Evolutionary conservation across 441 rosid genomes (phyloP).

Genomic region (Eugenia klotzschiana): DNA sequence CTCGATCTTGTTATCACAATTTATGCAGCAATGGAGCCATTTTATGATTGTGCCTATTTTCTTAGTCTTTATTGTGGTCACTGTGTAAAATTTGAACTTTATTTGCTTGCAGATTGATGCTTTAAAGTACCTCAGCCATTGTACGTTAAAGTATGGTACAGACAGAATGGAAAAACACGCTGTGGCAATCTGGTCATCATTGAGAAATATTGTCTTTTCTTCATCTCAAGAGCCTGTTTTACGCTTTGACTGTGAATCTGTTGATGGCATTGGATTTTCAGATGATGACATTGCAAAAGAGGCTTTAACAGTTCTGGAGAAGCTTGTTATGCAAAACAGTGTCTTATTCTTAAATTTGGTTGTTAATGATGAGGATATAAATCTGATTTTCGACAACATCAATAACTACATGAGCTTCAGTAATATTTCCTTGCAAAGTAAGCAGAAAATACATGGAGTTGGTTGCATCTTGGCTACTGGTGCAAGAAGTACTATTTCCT

Average conservation of each 20-base stretch:
- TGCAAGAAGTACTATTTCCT: conserved; percentile 42
- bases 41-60: background rate
- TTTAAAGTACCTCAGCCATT: conserved; percentile 49
- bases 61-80: conserved; percentile 4
- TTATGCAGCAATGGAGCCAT: background rate
- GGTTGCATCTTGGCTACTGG: conserved; percentile 54
- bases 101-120: conserved; percentile 60
- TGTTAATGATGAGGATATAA: conserved; percentile 48
- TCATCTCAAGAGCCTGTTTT: conserved; percentile 25
- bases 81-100: conserved; percentile 7
- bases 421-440: conserved; percentile 38
- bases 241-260: conserved; percentile 30
- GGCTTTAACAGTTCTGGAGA: conserved; percentile 48
- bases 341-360: conserved; percentile 31
- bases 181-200: conserved; percentile 45
- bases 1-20: background rate
- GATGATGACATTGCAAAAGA: conserved; percentile 43
- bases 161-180: conserved; percentile 52
- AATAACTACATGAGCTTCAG: conserved; percentile 25
- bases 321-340: conserved; percentile 38
- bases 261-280: conserved; percentile 20
- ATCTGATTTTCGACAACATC: conserved; percentile 31
- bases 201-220: conserved; percentile 46
- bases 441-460: conserved; percentile 39
- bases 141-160: conserved; percentile 49